These are phyloP conservation scores for Aspergillus candidus DNA, from an alignment of 2,329 filamentous ascomycete species.

Conservation along the genomic window DNA sequence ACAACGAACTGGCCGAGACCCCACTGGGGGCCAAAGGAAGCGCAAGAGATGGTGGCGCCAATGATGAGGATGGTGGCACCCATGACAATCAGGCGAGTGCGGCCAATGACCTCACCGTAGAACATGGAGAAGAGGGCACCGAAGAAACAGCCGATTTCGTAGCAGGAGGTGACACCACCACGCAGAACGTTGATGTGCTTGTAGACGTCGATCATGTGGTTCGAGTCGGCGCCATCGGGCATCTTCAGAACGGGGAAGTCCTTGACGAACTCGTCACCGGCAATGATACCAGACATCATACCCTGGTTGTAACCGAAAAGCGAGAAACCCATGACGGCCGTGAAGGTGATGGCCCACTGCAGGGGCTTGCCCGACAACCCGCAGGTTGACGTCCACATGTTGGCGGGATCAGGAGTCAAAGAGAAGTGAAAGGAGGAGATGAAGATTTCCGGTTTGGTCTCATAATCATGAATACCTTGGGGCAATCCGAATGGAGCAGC, in stretches of 20 bases:
- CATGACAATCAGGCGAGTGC: conserved; percentile 44
- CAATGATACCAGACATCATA: conserved; percentile 28
- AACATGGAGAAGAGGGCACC: conserved; percentile 27
- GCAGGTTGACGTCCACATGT: conserved; percentile 28
- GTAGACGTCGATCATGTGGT: conserved; percentile 24
- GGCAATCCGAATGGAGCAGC: no score
- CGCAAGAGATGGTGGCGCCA: conserved; percentile 26
- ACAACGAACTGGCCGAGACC: conserved; percentile 38
- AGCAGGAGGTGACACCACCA: conserved; percentile 48
- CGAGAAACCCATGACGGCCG: conserved; percentile 47
- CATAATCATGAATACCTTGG: no score
- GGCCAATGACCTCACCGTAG: conserved; percentile 27
- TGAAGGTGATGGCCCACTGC: conserved; percentile 22
- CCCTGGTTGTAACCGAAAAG: conserved; percentile 40
- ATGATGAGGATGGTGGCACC: conserved; percentile 46
- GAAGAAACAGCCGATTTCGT: conserved; percentile 43
- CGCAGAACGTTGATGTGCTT: conserved; percentile 40
- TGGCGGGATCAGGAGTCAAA: conserved; percentile 3
- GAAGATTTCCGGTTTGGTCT: no score
- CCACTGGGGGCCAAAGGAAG: conserved; percentile 18
- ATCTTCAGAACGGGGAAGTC: conserved; percentile 18
- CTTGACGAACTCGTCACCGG: conserved; percentile 20
- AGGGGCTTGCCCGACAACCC: conserved; percentile 23
- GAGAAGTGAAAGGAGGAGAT: no score
- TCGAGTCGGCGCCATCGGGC: conserved; percentile 2